phyloP scores from a whole-genome alignment of 331 rosid genomes.

The Dryas integrifolia region DNA sequence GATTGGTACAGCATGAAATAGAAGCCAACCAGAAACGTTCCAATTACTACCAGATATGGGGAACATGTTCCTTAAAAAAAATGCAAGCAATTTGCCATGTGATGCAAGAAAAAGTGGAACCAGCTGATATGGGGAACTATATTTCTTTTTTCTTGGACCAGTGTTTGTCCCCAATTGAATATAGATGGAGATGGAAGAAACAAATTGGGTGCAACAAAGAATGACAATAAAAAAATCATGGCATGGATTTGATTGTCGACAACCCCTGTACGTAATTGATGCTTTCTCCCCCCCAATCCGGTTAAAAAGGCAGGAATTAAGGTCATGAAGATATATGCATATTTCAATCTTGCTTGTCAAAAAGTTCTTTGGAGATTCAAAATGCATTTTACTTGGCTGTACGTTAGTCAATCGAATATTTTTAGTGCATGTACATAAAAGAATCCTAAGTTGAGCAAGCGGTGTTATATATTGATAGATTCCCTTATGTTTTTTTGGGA shows the following conservation, averaged over 20 bases:
- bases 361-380: neutral
- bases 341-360: neutral
- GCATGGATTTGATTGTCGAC: neutral
- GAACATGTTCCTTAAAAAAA: neutral
- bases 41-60: neutral
- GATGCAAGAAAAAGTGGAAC: neutral
- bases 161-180: neutral
- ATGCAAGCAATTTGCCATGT: slow-evolving; percentile 1
- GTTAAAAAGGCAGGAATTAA: neutral
- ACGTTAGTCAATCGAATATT: neutral
- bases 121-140: neutral
- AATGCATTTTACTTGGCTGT: slow-evolving; percentile 8
- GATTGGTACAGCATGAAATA: neutral
- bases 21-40: slow-evolving; percentile 1
- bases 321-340: neutral
- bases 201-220: neutral
- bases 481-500: neutral
- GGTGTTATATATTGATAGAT: neutral
- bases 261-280: neutral
- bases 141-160: slow-evolving; percentile 2
- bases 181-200: neutral
- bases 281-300: no score
- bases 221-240: neutral
- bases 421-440: neutral
- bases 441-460: neutral